Base-by-base conservation (phyloP, 371 early-diverging fungal genomes). In the Chytridiales sp. region DNA sequence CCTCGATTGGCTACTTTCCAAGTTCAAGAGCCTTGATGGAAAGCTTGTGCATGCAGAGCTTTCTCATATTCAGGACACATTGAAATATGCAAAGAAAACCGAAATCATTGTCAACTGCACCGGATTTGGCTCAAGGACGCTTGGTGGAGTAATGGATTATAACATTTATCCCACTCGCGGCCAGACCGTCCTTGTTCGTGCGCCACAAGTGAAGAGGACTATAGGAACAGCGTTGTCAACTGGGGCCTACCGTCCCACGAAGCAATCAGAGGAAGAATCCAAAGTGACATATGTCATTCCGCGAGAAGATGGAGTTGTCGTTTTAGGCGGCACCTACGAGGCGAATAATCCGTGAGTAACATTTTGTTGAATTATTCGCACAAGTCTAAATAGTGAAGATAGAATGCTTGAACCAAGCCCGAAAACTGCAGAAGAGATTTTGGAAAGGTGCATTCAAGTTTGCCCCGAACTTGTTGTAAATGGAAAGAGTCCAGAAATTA, bases 251-350 rank as follows among this genome's bases (percentile, higher is more conserved):
- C 38, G 68, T 19, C 52, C 61, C 26, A 47, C 52, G 29, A 26
- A 26, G 1, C 30, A 32, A 13, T 22, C 39, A n/a, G 58, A 51
- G 15, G 62, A 57, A 30, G 53, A 11, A 22, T 47, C 44, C n/a
- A 53, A 73, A 26, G 70, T 84, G 34, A 84, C 81, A 29, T 92
- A 92, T 71, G 66, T 90, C 15, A 92, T 92, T 51, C 91, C 93
- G 13, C 78, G 91, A 19, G 76, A 85, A 15, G 84, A 88, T 66
- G 91, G 90, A 0, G 80, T 82, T 35, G 85, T 88, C 19, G 75
- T 91, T 26, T 70, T 90, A 0, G 93, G 93, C 29, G 91, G 91
- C 17, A 89, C 90, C 2, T 73, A 80, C 38, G 77, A 89, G 51
- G 72, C 76, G 19, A 57, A 84, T 63, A 78, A 87, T 56, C 72